Percentiles rank a stretch among this genome's conserved stretches.
phyloP scores from a whole-genome alignment of 441 rosid genomes.

The Populus hybrid region DNA sequence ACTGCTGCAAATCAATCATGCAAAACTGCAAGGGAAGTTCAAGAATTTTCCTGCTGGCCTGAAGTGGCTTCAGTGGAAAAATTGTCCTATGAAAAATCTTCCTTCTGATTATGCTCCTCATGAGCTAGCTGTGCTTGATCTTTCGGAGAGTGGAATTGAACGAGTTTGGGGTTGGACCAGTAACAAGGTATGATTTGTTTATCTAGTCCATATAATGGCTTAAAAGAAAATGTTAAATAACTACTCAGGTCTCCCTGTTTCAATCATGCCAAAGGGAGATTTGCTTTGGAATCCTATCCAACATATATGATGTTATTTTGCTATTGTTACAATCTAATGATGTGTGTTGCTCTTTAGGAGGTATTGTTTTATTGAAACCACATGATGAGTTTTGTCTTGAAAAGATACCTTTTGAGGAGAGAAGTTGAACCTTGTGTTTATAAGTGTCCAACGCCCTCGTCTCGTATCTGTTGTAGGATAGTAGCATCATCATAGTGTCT shows the following conservation, averaged over 20 bases:
- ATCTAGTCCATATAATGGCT: neutral
- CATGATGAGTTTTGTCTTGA: no score
- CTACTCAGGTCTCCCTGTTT: neutral
- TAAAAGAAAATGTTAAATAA: neutral
- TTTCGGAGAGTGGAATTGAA: slow-evolving; percentile 51
- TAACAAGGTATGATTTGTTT: slow-evolving; percentile 30
- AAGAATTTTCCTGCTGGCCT: slow-evolving; percentile 44
- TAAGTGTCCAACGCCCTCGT: no score
- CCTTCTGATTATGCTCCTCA: slow-evolving; percentile 36
- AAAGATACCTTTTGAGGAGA: no score
- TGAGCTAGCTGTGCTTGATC: slow-evolving; percentile 61
- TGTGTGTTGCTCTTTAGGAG: no score
- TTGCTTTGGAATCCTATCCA: neutral
- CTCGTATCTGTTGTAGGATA: no score
- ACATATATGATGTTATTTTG: no score
- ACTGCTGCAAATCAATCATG: slow-evolving; percentile 57
- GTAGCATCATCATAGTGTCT: no score
- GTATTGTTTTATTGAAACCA: no score
- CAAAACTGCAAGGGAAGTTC: slow-evolving; percentile 45
- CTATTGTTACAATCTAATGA: no score
- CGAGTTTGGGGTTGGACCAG: slow-evolving; percentile 16
- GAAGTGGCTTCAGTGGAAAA: slow-evolving; percentile 77
- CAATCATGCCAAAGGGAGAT: neutral
- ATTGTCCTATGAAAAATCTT: slow-evolving; percentile 45
- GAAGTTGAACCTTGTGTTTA: no score